Conservation (phyloP, 805 yeast genomes). For the Candida endomychidarum region DNA sequence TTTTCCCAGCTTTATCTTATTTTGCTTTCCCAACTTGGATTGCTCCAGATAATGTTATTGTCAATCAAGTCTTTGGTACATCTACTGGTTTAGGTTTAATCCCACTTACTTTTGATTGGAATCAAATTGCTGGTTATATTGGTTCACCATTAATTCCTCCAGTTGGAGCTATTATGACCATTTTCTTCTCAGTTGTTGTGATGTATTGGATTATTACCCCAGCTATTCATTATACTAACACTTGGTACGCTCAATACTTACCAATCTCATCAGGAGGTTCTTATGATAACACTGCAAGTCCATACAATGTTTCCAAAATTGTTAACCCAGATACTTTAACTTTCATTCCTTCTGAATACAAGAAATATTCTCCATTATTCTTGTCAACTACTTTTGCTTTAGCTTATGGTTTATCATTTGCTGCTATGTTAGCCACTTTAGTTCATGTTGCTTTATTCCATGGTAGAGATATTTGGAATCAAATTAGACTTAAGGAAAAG, state of each 20-base stretch:
- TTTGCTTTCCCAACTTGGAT: constrained; percentile 72
- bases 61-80: constrained; percentile 66
- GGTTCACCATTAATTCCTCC: constrained; percentile 71
- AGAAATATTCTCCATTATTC: constrained; percentile 62
- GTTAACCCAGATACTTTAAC: constrained; percentile 34
- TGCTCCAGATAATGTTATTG: constrained; percentile 54
- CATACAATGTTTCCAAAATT: constrained; percentile 52
- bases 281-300: constrained; percentile 49
- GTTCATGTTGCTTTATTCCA: constrained; percentile 59
- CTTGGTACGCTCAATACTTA: constrained; percentile 58
- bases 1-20: constrained; percentile 57
- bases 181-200: constrained; percentile 22
- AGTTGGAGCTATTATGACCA: constrained; percentile 30
- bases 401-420: constrained; percentile 58
- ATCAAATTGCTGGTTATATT: constrained; percentile 54
- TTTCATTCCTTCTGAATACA: constrained; percentile 49
- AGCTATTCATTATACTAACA: constrained; percentile 56
- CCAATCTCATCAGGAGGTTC: constrained; percentile 51
- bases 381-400: constrained; percentile 57
- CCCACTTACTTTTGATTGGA: constrained; percentile 44
- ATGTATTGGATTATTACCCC: constrained; percentile 55
- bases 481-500: constrained; percentile 20
- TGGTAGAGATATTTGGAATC: constrained; percentile 47
- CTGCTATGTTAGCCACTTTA: constrained; percentile 61
- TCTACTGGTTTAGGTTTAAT: constrained; percentile 60